These are phyloP conservation scores for Torrubiella hemipterigena DNA, from an alignment of 2,329 filamentous ascomycete genomes.

Conservation along the genomic window DNA sequence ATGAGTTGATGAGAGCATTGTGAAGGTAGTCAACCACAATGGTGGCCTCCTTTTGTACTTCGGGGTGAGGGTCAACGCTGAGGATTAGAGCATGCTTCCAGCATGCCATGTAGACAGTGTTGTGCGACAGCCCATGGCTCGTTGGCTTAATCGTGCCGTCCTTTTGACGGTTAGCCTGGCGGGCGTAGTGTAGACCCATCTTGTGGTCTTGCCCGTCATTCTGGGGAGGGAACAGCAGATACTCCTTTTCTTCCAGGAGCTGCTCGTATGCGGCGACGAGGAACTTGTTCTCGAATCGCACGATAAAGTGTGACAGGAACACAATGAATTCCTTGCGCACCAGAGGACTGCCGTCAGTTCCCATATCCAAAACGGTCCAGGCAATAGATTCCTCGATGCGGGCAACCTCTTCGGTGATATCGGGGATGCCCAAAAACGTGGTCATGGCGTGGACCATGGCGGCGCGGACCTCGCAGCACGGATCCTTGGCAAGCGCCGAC, in stretches of 20 bases:
- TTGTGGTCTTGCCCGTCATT: slow-evolving; percentile 47
- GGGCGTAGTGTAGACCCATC: slow-evolving; percentile 50
- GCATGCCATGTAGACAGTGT: slow-evolving; percentile 83
- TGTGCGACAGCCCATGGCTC: slow-evolving; percentile 57
- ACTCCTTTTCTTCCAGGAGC: slow-evolving; percentile 69
- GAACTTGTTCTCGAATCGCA: slow-evolving; percentile 86
- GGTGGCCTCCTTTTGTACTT: slow-evolving; percentile 76
- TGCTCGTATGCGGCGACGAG: slow-evolving; percentile 87
- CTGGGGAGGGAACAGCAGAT: slow-evolving; percentile 42
- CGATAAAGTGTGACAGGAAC: slow-evolving; percentile 85
- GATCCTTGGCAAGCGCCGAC: slow-evolving; percentile 69
- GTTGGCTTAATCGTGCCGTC: slow-evolving; percentile 46
- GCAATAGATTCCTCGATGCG: slow-evolving; percentile 86
- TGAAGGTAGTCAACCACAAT: slow-evolving; percentile 82
- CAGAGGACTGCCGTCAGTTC: slow-evolving; percentile 85
- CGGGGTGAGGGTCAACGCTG: slow-evolving; percentile 87
- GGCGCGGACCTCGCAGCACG: slow-evolving; percentile 82
- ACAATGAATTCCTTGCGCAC: slow-evolving; percentile 88
- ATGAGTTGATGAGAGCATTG: slow-evolving; percentile 63
- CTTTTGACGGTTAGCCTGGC: slow-evolving; percentile 39
- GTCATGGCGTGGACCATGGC: slow-evolving; percentile 90
- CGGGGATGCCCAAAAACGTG: slow-evolving; percentile 85
- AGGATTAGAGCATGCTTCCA: slow-evolving; percentile 91
- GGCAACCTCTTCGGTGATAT: slow-evolving; percentile 81
- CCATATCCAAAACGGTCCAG: slow-evolving; percentile 80